These are phyloP conservation scores for Pythium aristosporum DNA, from an alignment of 352 stramenopile genomes.

Conservation along the genomic window DNA sequence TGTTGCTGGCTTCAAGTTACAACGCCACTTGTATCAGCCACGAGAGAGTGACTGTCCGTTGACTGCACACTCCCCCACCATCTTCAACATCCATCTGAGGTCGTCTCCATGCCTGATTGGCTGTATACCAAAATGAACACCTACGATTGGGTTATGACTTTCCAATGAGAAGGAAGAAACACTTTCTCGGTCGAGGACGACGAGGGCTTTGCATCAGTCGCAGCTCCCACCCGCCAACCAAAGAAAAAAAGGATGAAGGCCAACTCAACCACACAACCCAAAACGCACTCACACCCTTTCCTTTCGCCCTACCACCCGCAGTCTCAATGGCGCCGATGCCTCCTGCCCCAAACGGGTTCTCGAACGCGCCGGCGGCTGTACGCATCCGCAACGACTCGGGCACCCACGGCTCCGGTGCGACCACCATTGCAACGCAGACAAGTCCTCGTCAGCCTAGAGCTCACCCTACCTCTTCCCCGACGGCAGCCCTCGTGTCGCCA, in stretches of 20 bases:
- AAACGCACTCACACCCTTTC: not conserved
- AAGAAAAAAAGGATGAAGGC: not conserved
- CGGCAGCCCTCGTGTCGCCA: conserved; percentile 1
- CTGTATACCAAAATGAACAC: no score
- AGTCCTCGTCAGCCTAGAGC: not conserved
- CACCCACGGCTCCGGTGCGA: not conserved
- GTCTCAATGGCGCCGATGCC: conserved; percentile 12
- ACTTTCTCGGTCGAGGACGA: not conserved
- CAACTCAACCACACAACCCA: not conserved
- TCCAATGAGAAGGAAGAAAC: no score
- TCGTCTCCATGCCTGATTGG: no score
- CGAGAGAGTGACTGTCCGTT: no score
- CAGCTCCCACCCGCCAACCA: no score
- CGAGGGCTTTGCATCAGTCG: no score
- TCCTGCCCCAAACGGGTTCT: conserved; percentile 10
- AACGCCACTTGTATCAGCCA: no score
- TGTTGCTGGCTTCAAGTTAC: no score
- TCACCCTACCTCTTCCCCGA: not conserved
- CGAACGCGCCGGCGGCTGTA: conserved; percentile 1
- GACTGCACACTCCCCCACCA: no score
- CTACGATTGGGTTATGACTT: no score
- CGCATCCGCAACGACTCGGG: conserved; percentile 7
- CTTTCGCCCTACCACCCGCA: not conserved
- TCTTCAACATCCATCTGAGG: no score
- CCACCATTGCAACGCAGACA: conserved; percentile 1